Evolutionary conservation across 1,284 basidiomycete genomes (phyloP).

Genomic region (Austroboletus novae-zelandiae): DNA sequence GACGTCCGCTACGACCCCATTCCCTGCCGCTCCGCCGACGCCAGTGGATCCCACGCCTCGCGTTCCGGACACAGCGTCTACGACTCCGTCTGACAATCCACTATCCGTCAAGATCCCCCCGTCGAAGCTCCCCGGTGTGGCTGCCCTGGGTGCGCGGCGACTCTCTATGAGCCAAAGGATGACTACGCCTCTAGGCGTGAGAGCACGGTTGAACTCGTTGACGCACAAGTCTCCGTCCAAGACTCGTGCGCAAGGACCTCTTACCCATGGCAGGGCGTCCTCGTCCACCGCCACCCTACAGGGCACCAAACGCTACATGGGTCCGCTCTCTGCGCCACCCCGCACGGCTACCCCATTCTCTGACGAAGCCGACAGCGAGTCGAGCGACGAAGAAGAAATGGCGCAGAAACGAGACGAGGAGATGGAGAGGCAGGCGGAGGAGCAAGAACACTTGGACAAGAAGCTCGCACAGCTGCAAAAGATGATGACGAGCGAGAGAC

Average conservation of each 20-base stretch:
- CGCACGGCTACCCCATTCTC: conserved; percentile 48
- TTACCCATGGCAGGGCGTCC: conserved; percentile 47
- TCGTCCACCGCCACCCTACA: conserved; percentile 70
- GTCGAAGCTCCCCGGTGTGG: conserved; percentile 7
- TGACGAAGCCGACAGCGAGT: conserved; percentile 34
- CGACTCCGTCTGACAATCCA: conserved; percentile 27
- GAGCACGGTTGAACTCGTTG: conserved; percentile 67
- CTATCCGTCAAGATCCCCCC: conserved; percentile 33
- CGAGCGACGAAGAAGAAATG: conserved; percentile 52
- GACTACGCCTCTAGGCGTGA: conserved; percentile 55
- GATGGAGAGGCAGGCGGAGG: conserved; percentile 60
- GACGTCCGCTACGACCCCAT: conserved; percentile 2
- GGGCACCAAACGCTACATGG: conserved; percentile 35
- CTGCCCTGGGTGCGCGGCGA: conserved; percentile 20
- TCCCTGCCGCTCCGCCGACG: conserved; percentile 24
- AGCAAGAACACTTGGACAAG: conserved; percentile 59
- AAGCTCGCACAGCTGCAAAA: conserved; percentile 65
- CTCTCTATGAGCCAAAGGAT: conserved; percentile 40
- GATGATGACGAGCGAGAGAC: conserved; percentile 67
- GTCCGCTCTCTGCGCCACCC: conserved; percentile 27
- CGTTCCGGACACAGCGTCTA: conserved; percentile 12
- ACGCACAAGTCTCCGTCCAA: conserved; percentile 41
- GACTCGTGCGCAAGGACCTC: conserved; percentile 13
- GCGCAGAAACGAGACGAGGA: conserved; percentile 53
- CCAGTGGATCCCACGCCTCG: conserved; percentile 24